Percentiles rank a stretch among this genome's conserved stretches.
Evolutionary conservation across 148 eudicot genomes (phyloP).

Genomic region (Talinum fruticosum): DNA sequence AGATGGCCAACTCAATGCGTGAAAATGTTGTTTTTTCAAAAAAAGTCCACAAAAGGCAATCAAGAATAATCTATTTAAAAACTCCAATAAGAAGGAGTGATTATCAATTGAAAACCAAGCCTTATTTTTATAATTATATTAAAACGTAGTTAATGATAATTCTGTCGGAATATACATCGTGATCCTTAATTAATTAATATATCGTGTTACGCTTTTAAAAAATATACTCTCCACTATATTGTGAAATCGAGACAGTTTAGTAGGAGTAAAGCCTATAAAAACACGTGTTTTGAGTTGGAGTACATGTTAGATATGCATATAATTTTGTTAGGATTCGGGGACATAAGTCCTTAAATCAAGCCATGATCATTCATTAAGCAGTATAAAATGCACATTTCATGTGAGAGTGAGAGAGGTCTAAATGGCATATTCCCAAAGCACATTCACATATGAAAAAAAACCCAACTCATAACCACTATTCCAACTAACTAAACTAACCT

Average conservation of each 20-base stretch:
- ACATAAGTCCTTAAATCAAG: constrained; percentile 18
- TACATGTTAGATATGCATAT: background rate
- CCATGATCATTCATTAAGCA: background rate
- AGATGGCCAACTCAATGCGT: background rate
- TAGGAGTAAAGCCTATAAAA: background rate
- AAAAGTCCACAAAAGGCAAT: constrained; percentile 12
- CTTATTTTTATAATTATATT: background rate
- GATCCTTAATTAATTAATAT: constrained; percentile 10
- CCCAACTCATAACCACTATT: constrained; percentile 12
- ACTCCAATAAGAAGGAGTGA: background rate
- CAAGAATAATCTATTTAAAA: background rate
- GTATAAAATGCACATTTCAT: background rate
- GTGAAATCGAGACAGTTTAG: background rate
- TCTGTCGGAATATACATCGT: constrained; percentile 5
- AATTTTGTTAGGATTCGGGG: constrained; percentile 10
- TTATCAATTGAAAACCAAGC: background rate
- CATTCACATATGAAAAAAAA: background rate
- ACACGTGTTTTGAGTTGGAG: background rate
- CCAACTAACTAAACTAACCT: constrained; percentile 33
- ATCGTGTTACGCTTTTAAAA: background rate
- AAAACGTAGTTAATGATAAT: background rate
- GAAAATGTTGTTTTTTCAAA: constrained; percentile 17
- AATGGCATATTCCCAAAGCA: constrained; percentile 25
- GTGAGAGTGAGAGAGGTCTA: constrained; percentile 3
- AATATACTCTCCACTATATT: background rate